Percentiles rank a stretch among this genome's conserved stretches.
These are phyloP conservation scores for Colletotrichum sp. DNA, from an alignment of 2,329 filamentous ascomycete genomes.

Conservation along the genomic window DNA sequence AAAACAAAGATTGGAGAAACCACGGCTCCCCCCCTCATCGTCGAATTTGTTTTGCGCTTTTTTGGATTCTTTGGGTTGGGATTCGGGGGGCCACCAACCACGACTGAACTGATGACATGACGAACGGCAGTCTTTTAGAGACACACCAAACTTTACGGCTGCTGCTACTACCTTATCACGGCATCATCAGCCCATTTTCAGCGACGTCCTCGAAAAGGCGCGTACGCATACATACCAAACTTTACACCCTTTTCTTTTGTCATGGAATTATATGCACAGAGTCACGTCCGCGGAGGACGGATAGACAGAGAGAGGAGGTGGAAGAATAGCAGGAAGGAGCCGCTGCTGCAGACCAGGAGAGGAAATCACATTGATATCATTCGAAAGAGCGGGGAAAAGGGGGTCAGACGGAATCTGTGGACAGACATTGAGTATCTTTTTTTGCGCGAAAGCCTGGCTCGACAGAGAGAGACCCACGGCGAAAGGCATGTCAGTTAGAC, in stretches of 20 bases:
- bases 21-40: constrained; percentile 2
- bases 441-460: neutral
- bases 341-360: neutral
- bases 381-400: neutral
- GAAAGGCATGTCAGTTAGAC: constrained; percentile 4
- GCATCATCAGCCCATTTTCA: neutral
- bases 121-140: neutral
- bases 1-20: constrained; percentile 6
- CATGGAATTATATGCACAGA: neutral
- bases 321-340: neutral
- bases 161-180: neutral
- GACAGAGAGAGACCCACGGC: constrained; percentile 6
- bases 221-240: neutral
- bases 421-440: neutral
- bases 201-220: neutral
- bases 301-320: neutral
- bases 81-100: constrained; percentile 15
- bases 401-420: constrained; percentile 4
- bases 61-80: constrained; percentile 21
- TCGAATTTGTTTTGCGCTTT: neutral
- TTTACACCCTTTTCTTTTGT: constrained; percentile 20
- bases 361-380: neutral
- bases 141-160: neutral
- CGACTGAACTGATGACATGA: constrained; percentile 1
- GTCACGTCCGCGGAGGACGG: neutral